Base-by-base conservation (phyloP, 257 asterid species). In the Gentiana macrophylla region DNA sequence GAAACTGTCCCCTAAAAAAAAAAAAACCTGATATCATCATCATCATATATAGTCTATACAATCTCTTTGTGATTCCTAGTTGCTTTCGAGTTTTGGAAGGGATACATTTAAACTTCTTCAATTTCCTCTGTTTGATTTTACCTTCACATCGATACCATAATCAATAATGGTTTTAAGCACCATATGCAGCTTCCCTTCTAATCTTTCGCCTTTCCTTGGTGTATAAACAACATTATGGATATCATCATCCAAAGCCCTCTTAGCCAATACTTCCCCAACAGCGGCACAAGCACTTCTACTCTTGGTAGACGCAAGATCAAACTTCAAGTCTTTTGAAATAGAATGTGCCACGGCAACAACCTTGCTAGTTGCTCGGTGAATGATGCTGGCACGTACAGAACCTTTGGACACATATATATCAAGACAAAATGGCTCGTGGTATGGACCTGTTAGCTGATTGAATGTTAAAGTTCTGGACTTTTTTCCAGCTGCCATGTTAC, bases 291-390 rank as follows among this genome's bases (percentile, higher is more conserved):
- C 77, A 36, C 15, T 65, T 68, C 71, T 74, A 64, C 73, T 90
- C 89, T 77, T 90, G 3, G 89, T 76, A 32, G 98, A 90, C 4
- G 79, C 71, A 54, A 86, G 59, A 49, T 84, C 95, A 61, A 75
- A 84, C 67, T 86, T 90, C 94, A 86, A 76, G 67, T 86, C 96
- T 79, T 90, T 84, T 7, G 96, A 90, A 53, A 86, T 90, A 7
- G 96, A 86, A 68, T 86, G 86, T 1, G 98, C 77, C 55, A 74
- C 89, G 35, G 65, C 86, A 12, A 90, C 95, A 12, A 90, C 96
- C 41, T 86, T 84, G 79, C 98, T 86, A 48, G 96, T 84, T 37
- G 84, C 86, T 4, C 96, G 84, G 50, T 90, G 94, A 41, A 84
- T 76, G 32, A 90, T 69, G 84, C 98, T 70, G 8, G 95, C 96